Percentiles rank a stretch among this genome's conserved stretches.
Conservation (phyloP, 345 rosid species). For the Lumnitzera littorea region DNA sequence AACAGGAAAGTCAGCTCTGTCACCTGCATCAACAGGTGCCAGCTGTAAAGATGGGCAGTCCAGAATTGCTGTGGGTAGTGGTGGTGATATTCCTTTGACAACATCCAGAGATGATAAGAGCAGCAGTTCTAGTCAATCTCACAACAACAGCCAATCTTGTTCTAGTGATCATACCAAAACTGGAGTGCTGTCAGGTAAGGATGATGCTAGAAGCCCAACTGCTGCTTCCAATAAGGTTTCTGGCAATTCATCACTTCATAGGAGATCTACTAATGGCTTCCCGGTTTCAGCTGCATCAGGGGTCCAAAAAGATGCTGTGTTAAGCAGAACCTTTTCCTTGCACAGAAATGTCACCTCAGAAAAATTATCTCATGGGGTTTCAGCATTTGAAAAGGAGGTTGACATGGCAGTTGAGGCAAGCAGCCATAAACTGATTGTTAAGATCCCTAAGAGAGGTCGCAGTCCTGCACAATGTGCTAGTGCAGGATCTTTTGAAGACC, state of each 20-base stretch:
- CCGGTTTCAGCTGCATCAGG: conserved; percentile 28
- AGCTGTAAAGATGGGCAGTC: conserved; percentile 49
- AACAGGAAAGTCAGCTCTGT: conserved; percentile 39
- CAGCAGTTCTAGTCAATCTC: conserved; percentile 79
- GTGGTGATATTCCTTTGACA: conserved; percentile 35
- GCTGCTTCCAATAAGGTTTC: conserved; percentile 49
- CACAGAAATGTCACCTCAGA: conserved; percentile 46
- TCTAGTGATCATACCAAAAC: conserved; percentile 61
- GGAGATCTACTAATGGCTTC: conserved; percentile 51
- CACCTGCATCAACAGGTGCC: conserved; percentile 33
- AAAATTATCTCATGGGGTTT: conserved; percentile 38
- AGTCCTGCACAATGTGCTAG: conserved; percentile 64
- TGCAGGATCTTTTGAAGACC: conserved; percentile 69
- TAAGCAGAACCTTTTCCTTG: conserved; percentile 33
- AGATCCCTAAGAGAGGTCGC: conserved; percentile 61
- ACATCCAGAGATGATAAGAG: conserved; percentile 62
- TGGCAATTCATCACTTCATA: conserved; percentile 41
- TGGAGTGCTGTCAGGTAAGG: conserved; percentile 32
- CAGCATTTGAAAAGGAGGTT: conserved; percentile 39
- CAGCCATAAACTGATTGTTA: conserved; percentile 62
- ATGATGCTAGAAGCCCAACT: conserved; percentile 54
- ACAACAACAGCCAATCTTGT: conserved; percentile 66
- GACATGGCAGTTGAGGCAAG: conserved; percentile 53
- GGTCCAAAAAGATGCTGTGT: conserved; percentile 32
- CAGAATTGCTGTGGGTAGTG: conserved; percentile 26